A percentile compares a stretch with the other conserved stretches of the same genome.
Conservation (phyloP, 306 rosid genomes). For the cucumber (Cucumis sativus) region Cucumber_9930_V3 NC_026657.2:12902001-12902500, state of each 20-base stretch:
- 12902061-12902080: background rate
- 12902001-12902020: no score
- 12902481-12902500: background rate
- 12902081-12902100: background rate
- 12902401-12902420: background rate
- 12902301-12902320: constrained; percentile 97
- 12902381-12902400: background rate
- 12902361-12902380: background rate
- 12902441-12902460: background rate
- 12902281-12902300: constrained; percentile 82
- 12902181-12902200: background rate
- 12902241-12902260: constrained; percentile 85
- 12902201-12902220: constrained; percentile 97
- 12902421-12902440: background rate
- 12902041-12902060: background rate
- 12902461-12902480: background rate
- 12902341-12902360: constrained; percentile 53
- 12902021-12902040: no score
- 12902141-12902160: background rate
- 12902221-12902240: constrained; percentile 79
- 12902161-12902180: background rate
- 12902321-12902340: constrained; percentile 78
- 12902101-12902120: background rate
- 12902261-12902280: constrained; percentile 77
- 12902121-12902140: constrained; percentile 5